Percentiles rank a stretch among this genome's conserved stretches.
These are phyloP conservation scores for Kwoniella europaea DNA, from an alignment of 768 basidiomycete genomes.

Conservation along the genomic window DNA sequence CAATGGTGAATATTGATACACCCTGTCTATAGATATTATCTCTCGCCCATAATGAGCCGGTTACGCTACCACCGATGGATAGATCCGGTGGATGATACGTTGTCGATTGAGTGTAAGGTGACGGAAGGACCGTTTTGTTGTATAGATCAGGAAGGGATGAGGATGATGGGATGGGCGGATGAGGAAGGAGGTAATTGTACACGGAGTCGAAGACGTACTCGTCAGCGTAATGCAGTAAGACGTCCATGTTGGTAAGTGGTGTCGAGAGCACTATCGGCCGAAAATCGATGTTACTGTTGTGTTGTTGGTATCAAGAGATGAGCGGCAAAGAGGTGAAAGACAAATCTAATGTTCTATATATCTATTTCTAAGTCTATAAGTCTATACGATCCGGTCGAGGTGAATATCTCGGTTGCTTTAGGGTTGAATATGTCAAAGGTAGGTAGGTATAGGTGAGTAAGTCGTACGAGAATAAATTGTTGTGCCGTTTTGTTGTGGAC, in stretches of 20 bases:
- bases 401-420: background rate
- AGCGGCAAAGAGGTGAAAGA: background rate
- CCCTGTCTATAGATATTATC: slow-evolving; percentile 78
- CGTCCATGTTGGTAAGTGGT: slow-evolving; percentile 69
- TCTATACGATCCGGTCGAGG: background rate
- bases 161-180: slow-evolving; percentile 31
- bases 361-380: background rate
- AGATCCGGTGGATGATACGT: slow-evolving; percentile 41
- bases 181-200: slow-evolving; percentile 77
- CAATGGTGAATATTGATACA: slow-evolving; percentile 72
- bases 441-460: background rate
- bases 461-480: background rate
- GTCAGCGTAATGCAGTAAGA: slow-evolving; percentile 75
- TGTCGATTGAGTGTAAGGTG: slow-evolving; percentile 48
- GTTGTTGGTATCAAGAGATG: background rate
- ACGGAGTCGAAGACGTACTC: slow-evolving; percentile 74
- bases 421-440: background rate
- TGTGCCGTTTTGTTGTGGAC: background rate
- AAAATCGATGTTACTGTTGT: background rate
- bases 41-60: slow-evolving; percentile 62
- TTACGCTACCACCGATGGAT: slow-evolving; percentile 1
- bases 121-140: slow-evolving; percentile 34
- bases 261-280: background rate
- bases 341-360: background rate
- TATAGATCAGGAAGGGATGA: slow-evolving; percentile 13